These are phyloP conservation scores for Leccinum boreale DNA, from an alignment of 768 basidiomycete genomes.

Conservation along the genomic window DNA sequence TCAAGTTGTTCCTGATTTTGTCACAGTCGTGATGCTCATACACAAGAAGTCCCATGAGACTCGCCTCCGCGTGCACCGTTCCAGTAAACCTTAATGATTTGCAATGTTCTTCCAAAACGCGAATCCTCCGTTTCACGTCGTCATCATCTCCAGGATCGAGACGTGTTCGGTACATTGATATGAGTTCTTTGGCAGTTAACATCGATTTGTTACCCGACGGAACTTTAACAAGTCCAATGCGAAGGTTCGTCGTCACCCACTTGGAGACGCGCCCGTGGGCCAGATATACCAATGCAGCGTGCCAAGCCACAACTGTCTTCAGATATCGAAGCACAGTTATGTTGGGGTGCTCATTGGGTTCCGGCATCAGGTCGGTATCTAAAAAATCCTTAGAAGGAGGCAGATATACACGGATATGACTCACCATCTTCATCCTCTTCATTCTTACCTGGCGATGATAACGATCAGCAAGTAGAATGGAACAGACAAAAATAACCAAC, in stretches of 20 bases:
- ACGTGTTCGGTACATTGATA: not conserved
- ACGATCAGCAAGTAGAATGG: not conserved
- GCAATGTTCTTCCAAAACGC: not conserved
- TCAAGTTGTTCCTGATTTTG: not conserved
- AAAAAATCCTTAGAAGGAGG: not conserved
- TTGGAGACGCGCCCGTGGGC: not conserved
- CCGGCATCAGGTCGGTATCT: not conserved
- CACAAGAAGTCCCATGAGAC: not conserved
- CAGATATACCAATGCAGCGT: not conserved
- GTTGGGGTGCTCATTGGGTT: not conserved
- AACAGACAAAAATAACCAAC: not conserved
- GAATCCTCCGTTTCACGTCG: not conserved
- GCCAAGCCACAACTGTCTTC: not conserved
- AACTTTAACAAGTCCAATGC: not conserved
- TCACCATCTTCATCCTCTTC: not conserved
- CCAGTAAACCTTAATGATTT: not conserved
- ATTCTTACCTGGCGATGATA: not conserved
- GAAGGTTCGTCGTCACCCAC: not conserved
- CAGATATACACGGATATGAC: not conserved
- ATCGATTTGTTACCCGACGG: not conserved
- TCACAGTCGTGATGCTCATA: not conserved
- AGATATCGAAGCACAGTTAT: not conserved
- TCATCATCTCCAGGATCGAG: not conserved
- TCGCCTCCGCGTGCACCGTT: not conserved
- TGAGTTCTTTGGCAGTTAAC: not conserved